These are phyloP conservation scores for Pleurotus sapidus DNA, from an alignment of 768 basidiomycete genomes.

Conservation along the genomic window DNA sequence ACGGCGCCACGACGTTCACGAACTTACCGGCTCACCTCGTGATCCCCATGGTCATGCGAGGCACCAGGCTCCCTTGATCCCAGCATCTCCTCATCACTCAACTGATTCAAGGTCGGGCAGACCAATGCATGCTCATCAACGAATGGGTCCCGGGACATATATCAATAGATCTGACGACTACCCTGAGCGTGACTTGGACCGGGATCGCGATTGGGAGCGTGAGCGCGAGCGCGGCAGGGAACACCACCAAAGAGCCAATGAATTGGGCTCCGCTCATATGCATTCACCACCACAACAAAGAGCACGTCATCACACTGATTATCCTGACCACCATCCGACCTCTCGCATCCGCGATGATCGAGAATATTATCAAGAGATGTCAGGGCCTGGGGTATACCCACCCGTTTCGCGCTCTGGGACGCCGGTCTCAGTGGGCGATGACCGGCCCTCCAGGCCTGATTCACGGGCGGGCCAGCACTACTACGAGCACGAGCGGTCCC, in stretches of 20 bases:
- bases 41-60: constrained; percentile 28
- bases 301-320: constrained; percentile 26
- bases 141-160: constrained; percentile 59
- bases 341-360: constrained; percentile 35
- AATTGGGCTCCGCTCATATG: constrained; percentile 24
- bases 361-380: constrained; percentile 32
- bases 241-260: constrained; percentile 20
- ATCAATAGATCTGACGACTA: constrained; percentile 53
- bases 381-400: constrained; percentile 28
- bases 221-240: constrained; percentile 33
- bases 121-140: constrained; percentile 25
- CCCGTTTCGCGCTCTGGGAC: constrained; percentile 54
- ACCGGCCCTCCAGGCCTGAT: constrained; percentile 50
- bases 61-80: constrained; percentile 17
- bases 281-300: constrained; percentile 43
- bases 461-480: constrained; percentile 32
- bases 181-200: constrained; percentile 39
- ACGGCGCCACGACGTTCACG: constrained; percentile 47
- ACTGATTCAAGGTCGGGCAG: constrained; percentile 18
- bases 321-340: constrained; percentile 27
- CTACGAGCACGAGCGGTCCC: constrained; percentile 47
- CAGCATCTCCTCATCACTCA: constrained; percentile 23
- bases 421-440: constrained; percentile 47
- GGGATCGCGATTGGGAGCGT: constrained; percentile 43
- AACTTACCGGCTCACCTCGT: constrained; percentile 29